Percentiles rank a stretch among this genome's conserved stretches.
Evolutionary conservation across 108 stramenopile genomes (phyloP).

Genomic region (Nannochloropsis granulata): DNA sequence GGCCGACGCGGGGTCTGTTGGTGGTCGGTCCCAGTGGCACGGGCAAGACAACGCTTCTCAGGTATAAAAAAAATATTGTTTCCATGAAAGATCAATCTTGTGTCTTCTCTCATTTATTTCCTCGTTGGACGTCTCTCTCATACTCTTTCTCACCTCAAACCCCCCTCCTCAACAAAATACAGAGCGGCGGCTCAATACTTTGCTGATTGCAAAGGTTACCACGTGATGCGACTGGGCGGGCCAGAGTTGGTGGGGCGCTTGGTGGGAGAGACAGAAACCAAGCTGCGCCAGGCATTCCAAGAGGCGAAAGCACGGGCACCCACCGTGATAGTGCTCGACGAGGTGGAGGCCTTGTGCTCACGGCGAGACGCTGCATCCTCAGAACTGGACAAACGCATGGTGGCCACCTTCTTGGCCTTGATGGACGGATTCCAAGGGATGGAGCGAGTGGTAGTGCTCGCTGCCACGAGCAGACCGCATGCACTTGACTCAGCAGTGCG

Average conservation of each 20-base stretch:
- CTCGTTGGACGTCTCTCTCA: neutral
- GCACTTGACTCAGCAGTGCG: slow-evolving; percentile 36
- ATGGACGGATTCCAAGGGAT: slow-evolving; percentile 28
- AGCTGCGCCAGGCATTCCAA: slow-evolving; percentile 17
- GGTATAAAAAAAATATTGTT: neutral
- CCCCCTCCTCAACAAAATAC: neutral
- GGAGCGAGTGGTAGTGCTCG: slow-evolving; percentile 17
- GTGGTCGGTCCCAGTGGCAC: slow-evolving; percentile 42
- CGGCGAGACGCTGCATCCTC: slow-evolving; percentile 26
- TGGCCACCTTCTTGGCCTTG: slow-evolving; percentile 29
- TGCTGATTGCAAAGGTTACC: slow-evolving; percentile 11
- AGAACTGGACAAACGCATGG: slow-evolving; percentile 28
- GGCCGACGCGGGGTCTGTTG: slow-evolving; percentile 29
- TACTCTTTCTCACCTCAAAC: neutral
- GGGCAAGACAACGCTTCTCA: slow-evolving; percentile 21
- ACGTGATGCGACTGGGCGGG: slow-evolving; percentile 25
- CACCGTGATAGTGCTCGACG: slow-evolving; percentile 37
- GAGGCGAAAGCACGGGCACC: slow-evolving; percentile 22
- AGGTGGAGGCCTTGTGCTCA: slow-evolving; percentile 37
- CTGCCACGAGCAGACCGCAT: slow-evolving; percentile 10
- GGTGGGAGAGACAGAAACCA: slow-evolving; percentile 37
- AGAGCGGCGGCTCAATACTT: slow-evolving; percentile 26
- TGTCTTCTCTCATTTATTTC: neutral
- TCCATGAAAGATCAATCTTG: neutral
- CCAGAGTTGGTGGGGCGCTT: slow-evolving; percentile 13